phyloP scores from a whole-genome alignment of 164 flowering plant species.

The Litsea cubeba region DNA sequence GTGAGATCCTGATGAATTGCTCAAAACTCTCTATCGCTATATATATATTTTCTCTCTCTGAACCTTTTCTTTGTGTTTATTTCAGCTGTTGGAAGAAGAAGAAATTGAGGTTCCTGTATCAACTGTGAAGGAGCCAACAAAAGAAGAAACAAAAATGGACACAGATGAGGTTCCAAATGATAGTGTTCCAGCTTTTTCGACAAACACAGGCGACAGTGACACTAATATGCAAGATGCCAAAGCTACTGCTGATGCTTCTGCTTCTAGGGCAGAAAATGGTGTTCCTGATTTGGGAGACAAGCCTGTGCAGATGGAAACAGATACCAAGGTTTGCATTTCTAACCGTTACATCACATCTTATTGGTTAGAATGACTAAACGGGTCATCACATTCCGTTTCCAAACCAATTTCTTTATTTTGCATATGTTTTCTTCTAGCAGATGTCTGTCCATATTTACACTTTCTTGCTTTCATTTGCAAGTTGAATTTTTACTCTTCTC shows the following conservation, averaged over 20 bases:
- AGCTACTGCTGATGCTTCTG: slow-evolving; percentile 31
- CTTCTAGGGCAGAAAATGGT: slow-evolving; percentile 57
- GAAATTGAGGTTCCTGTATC: slow-evolving; percentile 75
- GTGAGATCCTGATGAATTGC: background rate
- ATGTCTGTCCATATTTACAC: background rate
- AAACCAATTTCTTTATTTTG: background rate
- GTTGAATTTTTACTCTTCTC: too few relatives aligned
- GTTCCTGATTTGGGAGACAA: slow-evolving; percentile 64
- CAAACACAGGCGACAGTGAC: slow-evolving; percentile 44
- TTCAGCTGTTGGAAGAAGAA: slow-evolving; percentile 77
- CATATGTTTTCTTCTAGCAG: background rate
- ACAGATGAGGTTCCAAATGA: slow-evolving; percentile 57
- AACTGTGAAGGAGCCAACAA: slow-evolving; percentile 20
- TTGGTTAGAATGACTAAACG: background rate
- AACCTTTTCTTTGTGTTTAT: background rate
- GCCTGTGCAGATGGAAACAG: slow-evolving; percentile 81
- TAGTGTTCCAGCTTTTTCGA: slow-evolving; percentile 20
- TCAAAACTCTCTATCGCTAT: background rate
- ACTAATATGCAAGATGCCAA: slow-evolving; percentile 76
- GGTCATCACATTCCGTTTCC: background rate
- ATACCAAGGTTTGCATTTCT: slow-evolving; percentile 47
- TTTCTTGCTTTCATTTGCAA: background rate
- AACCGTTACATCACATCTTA: background rate
- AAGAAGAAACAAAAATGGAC: slow-evolving; percentile 68
- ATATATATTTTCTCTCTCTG: background rate